These are phyloP conservation scores for Boletellus dicymbophilus DNA, from an alignment of 1,284 basidiomycete genomes.

Conservation along the genomic window DNA sequence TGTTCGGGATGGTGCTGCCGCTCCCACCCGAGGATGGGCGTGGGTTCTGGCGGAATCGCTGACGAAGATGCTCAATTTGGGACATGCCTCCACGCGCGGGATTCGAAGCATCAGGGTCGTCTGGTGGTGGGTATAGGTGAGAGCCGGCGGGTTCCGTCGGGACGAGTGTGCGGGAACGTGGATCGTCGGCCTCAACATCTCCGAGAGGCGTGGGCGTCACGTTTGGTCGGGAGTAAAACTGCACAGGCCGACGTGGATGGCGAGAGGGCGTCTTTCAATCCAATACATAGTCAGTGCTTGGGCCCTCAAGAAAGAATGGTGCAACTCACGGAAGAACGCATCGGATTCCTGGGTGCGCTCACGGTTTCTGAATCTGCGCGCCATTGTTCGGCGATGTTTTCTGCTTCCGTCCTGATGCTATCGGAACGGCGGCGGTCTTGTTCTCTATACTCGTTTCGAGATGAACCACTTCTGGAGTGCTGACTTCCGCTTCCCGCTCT, in stretches of 20 bases:
- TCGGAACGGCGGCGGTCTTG: constrained; percentile 12
- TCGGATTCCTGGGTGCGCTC: constrained; percentile 13
- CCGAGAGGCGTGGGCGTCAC: constrained; percentile 17
- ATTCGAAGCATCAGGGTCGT: constrained; percentile 3
- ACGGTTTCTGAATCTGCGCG: constrained; percentile 26
- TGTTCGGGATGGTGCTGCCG: constrained; percentile 29
- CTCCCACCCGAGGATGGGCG: constrained; percentile 29
- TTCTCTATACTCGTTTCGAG: constrained; percentile 17
- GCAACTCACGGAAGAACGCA: constrained; percentile 23
- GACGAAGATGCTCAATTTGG: constrained; percentile 25
- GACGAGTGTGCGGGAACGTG: constrained; percentile 16
- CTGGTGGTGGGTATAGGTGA: constrained; percentile 1
- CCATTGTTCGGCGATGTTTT: constrained; percentile 31
- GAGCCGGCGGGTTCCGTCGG: constrained; percentile 4
- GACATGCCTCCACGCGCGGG: constrained; percentile 12
- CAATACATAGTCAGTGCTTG: background rate
- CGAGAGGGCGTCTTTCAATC: constrained; percentile 18
- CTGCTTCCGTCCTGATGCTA: constrained; percentile 30
- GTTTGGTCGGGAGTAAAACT: constrained; percentile 21
- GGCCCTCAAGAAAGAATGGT: background rate
- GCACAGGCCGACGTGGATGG: constrained; percentile 12
- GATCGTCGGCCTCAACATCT: constrained; percentile 11
- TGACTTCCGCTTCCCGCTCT: constrained; percentile 28
- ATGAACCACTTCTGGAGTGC: constrained; percentile 15
- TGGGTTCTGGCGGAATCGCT: constrained; percentile 29